phyloP scores from a whole-genome alignment of 768 basidiomycete genomes.

The Pulveroboletus sp. region DNA sequence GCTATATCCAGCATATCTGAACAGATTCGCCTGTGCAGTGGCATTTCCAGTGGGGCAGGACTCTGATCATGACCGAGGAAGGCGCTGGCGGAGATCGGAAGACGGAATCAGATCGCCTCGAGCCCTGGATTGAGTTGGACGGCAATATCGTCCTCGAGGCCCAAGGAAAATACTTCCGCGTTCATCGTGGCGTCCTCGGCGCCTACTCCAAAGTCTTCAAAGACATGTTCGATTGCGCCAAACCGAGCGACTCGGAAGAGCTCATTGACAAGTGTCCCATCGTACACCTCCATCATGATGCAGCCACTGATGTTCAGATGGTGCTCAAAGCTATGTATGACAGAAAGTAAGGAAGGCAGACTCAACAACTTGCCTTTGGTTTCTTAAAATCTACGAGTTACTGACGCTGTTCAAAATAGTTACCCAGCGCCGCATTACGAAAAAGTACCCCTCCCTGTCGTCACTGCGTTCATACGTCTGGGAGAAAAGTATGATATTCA shows the following conservation, averaged over 20 bases:
- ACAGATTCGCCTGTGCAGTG: no score
- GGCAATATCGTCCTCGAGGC: slow-evolving; percentile 29
- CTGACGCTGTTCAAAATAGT: background rate
- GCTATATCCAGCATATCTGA: no score
- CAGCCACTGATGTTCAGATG: slow-evolving; percentile 9
- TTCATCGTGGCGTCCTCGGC: slow-evolving; percentile 28
- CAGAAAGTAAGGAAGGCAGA: background rate
- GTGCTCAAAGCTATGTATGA: slow-evolving; percentile 21
- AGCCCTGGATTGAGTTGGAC: slow-evolving; percentile 13
- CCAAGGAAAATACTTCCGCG: slow-evolving; percentile 27
- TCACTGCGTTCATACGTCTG: slow-evolving; percentile 13
- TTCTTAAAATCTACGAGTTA: background rate
- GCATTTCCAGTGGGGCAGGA: no score
- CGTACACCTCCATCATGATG: slow-evolving; percentile 13
- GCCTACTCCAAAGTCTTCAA: slow-evolving; percentile 30
- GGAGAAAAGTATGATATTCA: slow-evolving; percentile 20
- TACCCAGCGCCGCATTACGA: background rate
- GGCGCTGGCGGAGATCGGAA: no score
- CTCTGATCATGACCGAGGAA: no score
- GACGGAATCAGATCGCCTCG: background rate
- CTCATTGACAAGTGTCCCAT: slow-evolving; percentile 21
- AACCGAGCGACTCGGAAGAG: slow-evolving; percentile 1
- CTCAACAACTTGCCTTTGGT: background rate
- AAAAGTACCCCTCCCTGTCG: background rate
- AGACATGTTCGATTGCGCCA: slow-evolving; percentile 23